These are phyloP conservation scores for Podochytrium sp. DNA, from an alignment of 192 early-diverging fungal genomes.

Conservation along the genomic window DNA sequence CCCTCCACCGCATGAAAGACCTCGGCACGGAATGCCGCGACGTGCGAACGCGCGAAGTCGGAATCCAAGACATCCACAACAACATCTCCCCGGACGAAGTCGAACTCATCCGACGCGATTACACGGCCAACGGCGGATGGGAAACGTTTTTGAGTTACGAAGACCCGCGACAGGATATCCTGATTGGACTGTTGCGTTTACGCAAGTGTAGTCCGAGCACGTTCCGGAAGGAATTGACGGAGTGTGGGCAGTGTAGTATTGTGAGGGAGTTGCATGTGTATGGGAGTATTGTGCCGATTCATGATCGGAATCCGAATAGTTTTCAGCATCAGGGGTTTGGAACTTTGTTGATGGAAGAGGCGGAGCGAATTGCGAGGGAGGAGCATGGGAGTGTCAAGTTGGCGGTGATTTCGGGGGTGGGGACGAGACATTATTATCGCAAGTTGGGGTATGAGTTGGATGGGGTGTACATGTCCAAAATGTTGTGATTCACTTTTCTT, in stretches of 20 bases:
- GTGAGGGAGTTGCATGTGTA: constrained; percentile 99
- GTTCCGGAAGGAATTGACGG: constrained; percentile 90
- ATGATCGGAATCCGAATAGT: constrained; percentile 93
- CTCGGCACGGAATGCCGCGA: constrained; percentile 95
- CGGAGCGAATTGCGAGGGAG: constrained; percentile 95
- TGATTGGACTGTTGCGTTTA: constrained; percentile 92
- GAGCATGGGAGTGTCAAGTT: constrained; percentile 96
- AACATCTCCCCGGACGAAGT: constrained; percentile 92
- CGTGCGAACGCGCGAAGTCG: constrained; percentile 97
- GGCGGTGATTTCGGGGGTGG: constrained; percentile 96
- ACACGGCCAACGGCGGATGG: constrained; percentile 98
- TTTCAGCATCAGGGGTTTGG: constrained; percentile 99
- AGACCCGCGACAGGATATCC: constrained; percentile 94
- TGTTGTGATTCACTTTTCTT: no score
- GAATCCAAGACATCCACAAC: constrained; percentile 96
- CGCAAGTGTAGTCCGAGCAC: constrained; percentile 89
- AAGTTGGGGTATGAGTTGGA: constrained; percentile 96
- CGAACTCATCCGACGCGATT: constrained; percentile 96
- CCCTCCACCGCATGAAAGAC: constrained; percentile 94
- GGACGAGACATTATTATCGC: constrained; percentile 96
- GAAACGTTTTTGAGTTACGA: constrained; percentile 99
- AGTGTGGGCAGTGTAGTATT: constrained; percentile 77
- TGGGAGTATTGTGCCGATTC: constrained; percentile 94
- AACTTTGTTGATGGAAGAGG: constrained; percentile 98
- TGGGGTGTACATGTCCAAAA: constrained; percentile 92